Evolutionary conservation across 176 grass and related monocot species (phyloP).

Genomic region (Leersia perrieri): DNA sequence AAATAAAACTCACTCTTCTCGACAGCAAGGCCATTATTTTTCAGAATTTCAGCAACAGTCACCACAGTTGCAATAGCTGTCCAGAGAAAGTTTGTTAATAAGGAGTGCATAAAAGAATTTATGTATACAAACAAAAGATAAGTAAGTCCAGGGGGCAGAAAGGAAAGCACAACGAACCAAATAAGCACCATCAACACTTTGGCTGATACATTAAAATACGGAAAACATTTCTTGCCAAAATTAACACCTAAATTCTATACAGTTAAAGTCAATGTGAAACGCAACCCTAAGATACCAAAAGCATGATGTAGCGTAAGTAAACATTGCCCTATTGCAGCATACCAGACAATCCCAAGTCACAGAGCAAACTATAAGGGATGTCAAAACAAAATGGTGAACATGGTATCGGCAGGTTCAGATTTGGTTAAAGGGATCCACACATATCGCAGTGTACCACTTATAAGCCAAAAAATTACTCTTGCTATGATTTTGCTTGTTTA

Average conservation of each 20-base stretch:
- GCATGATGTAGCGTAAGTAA: background rate
- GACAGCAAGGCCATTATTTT: conserved; percentile 87
- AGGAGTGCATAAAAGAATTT: background rate
- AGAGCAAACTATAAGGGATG: background rate
- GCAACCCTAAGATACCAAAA: background rate
- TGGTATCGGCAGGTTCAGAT: background rate
- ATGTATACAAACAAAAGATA: background rate
- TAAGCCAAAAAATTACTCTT: background rate
- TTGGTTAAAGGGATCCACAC: background rate
- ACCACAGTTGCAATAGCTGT: conserved; percentile 91
- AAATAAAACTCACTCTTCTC: conserved; percentile 83
- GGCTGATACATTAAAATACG: background rate
- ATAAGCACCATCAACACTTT: background rate
- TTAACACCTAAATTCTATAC: background rate
- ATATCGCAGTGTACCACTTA: background rate
- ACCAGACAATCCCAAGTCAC: background rate
- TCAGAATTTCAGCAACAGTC: conserved; percentile 85
- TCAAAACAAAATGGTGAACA: background rate
- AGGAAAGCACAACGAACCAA: background rate
- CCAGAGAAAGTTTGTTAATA: conserved; percentile 28
- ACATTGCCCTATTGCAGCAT: background rate
- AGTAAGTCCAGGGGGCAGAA: background rate
- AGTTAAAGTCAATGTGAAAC: background rate
- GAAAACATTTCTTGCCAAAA: background rate
- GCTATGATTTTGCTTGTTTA: background rate